phyloP scores from a whole-genome alignment of 1,139 yeast genomes.

The Taphrina betulina region DNA sequence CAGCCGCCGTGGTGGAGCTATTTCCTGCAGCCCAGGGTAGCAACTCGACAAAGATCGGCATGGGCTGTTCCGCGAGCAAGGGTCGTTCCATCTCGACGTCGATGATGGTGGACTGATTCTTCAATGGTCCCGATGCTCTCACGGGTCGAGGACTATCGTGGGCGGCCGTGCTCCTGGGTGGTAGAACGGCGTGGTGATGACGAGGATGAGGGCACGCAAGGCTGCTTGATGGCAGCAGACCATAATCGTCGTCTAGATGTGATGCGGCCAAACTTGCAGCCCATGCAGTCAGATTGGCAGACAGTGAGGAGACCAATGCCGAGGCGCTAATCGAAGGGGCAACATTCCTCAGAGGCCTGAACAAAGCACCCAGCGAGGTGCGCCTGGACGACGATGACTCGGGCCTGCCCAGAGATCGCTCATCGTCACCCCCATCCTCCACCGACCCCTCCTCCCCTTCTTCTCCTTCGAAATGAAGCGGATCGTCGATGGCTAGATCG shows the following conservation, averaged over 20 bases:
- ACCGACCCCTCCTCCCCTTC: neutral
- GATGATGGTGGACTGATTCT: constrained; percentile 9
- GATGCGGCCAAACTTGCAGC: constrained; percentile 22
- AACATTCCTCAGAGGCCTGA: constrained; percentile 22
- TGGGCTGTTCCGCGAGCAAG: neutral
- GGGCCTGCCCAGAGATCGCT: neutral
- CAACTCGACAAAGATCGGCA: constrained; percentile 8
- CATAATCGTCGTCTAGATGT: constrained; percentile 11
- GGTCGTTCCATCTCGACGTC: constrained; percentile 28
- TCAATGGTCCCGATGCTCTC: constrained; percentile 9
- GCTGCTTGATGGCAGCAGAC: constrained; percentile 1
- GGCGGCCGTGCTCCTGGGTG: neutral
- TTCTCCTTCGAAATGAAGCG: neutral
- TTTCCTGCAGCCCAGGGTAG: too few species aligned
- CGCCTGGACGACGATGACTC: neutral
- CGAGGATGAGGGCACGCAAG: neutral
- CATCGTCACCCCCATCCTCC: neutral
- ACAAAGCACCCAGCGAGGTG: constrained; percentile 10
- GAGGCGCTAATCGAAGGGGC: constrained; percentile 16
- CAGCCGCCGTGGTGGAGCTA: too few species aligned
- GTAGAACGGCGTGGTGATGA: neutral
- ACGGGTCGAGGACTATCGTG: constrained; percentile 7
- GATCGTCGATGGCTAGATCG: constrained; percentile 5
- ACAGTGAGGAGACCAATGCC: constrained; percentile 13
- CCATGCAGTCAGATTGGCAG: constrained; percentile 22